Conservation (phyloP, 2,329 filamentous ascomycete genomes). For the Penicillium frequentans region DNA sequence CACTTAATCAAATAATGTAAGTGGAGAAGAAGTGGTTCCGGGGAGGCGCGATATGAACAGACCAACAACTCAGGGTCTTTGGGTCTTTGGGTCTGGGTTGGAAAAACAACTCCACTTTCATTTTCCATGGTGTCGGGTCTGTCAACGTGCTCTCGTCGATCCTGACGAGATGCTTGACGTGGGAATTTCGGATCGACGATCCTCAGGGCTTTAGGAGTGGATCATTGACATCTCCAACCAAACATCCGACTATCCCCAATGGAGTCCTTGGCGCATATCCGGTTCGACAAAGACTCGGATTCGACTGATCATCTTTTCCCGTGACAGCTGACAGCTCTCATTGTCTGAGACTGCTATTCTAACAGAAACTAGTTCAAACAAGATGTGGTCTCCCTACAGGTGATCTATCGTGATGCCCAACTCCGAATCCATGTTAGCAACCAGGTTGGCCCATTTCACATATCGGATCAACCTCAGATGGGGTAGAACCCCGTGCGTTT, state of each 20-base stretch:
- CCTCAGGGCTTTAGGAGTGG: constrained; percentile 8
- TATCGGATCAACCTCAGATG: constrained; percentile 6
- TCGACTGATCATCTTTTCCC: constrained; percentile 17
- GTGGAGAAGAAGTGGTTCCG: constrained; percentile 6
- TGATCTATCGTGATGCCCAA: background rate
- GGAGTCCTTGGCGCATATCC: constrained; percentile 21
- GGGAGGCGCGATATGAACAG: constrained; percentile 10
- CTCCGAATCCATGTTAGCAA: too few species aligned
- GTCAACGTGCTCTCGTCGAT: constrained; percentile 7
- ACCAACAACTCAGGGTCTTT: constrained; percentile 2
- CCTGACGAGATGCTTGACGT: constrained; percentile 17
- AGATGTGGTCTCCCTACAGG: background rate
- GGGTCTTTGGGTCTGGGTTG: background rate
- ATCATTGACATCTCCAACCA: constrained; percentile 19
- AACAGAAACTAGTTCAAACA: background rate
- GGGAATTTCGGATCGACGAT: constrained; percentile 11
- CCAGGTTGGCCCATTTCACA: too few species aligned
- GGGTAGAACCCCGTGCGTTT: background rate
- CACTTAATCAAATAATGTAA: background rate
- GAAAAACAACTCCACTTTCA: constrained; percentile 1
- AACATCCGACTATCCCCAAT: constrained; percentile 11
- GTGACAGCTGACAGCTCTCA: constrained; percentile 10
- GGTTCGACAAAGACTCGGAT: constrained; percentile 12
- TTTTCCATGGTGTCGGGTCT: constrained; percentile 14
- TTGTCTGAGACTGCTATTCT: background rate